Conservation (phyloP, 139 green algal species). For the Trebouxia sp. region DNA sequence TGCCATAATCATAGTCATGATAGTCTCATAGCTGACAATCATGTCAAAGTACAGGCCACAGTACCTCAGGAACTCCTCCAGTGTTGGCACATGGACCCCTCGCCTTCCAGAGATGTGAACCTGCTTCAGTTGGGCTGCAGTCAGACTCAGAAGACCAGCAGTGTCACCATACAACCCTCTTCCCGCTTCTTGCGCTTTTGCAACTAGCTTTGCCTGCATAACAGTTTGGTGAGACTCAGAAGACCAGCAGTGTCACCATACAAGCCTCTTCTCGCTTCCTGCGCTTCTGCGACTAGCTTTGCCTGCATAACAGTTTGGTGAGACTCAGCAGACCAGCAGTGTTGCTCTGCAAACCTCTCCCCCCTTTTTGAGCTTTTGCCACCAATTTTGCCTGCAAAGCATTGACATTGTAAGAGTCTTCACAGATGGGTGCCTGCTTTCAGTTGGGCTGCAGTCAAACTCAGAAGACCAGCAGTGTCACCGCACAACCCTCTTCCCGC, state of each 20-base stretch:
- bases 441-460: slow-evolving; percentile 38
- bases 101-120: slow-evolving; percentile 38
- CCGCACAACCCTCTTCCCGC: background rate
- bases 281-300: too few species aligned
- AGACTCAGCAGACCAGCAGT: slow-evolving; percentile 33
- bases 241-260: slow-evolving; percentile 37
- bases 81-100: slow-evolving; percentile 41
- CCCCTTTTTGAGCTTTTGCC: too few species aligned
- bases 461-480: background rate
- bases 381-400: too few species aligned
- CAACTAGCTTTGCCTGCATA: background rate
- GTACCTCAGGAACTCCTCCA: slow-evolving; percentile 44
- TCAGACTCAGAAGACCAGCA: slow-evolving; percentile 37
- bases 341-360: too few species aligned
- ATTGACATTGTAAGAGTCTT: too few species aligned
- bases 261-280: too few species aligned
- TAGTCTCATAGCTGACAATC: too few species aligned
- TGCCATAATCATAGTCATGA: too few species aligned
- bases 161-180: slow-evolving; percentile 15
- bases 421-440: slow-evolving; percentile 32
- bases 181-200: background rate
- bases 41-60: background rate
- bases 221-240: slow-evolving; percentile 15
- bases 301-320: too few species aligned
- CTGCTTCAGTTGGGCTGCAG: slow-evolving; percentile 35